Base-by-base conservation (phyloP, 2,329 filamentous ascomycete genomes). In the Aspergillus bombycis region DNA sequence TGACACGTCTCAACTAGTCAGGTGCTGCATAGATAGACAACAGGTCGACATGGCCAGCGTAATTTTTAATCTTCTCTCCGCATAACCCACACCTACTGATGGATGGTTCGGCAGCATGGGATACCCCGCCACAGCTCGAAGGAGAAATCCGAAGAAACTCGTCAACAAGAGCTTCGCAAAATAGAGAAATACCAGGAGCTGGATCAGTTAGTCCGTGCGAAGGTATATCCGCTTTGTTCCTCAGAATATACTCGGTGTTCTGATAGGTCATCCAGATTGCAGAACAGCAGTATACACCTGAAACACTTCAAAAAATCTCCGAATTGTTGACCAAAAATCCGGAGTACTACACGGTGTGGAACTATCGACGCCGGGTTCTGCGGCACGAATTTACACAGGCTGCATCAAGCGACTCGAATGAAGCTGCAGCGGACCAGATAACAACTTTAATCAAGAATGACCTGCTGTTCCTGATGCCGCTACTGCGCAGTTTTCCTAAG, bases 401-500 rank as follows among this genome's bases (percentile, higher is more conserved):
- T 64, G 67, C 58, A 9, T 65, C 72, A 32, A 52, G 48, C 28
- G 58, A 41, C 23, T 67, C 68, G 30, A 63, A 71, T 16, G 69
- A 72, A 78, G 80, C 72, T 74, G 75, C 69, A 81, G 81, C 67
- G 69, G 75, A 74, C 68, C 79, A 76, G 81, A 67, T 86, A 57
- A 79, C 83, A 65, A 70, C 75, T 57, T 74, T 90, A 36, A 84
- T 98, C 65, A 85, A 86, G 54, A 82, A 86, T 61, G 95, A 99
- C 75, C 83, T 99, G 38, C 81, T 82, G 55, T 97, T 97, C 74
- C 89, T 94, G 38, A 87, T 97, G 46, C 92, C 92, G 0, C 85
- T 99, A 23, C 86, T 99, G 57, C 85, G 92, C 67, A 88, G 93
- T 68, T 94, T 88, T 68, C 95, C 95, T 8, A 99, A 99, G 78